phyloP scores from a whole-genome alignment of 179 eudicot species.

The Beta lomatogona region DNA sequence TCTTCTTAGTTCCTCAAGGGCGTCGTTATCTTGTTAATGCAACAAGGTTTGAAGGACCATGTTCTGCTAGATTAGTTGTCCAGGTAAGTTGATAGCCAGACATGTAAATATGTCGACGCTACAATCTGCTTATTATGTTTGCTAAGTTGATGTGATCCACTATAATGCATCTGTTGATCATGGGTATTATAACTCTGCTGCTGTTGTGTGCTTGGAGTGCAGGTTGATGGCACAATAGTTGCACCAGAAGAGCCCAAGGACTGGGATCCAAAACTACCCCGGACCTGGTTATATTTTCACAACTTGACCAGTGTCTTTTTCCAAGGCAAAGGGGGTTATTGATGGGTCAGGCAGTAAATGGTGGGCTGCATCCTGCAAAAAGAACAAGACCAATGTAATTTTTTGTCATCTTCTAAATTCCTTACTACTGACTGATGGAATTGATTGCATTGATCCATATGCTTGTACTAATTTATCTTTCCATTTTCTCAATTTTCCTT shows the following conservation, averaged over 20 bases:
- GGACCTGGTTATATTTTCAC: slow-evolving; percentile 71
- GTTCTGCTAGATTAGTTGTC: slow-evolving; percentile 51
- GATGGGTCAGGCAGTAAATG: slow-evolving; percentile 96
- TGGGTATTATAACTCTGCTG: neutral
- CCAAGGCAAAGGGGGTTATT: slow-evolving; percentile 80
- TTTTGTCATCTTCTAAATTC: neutral
- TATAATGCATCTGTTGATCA: neutral
- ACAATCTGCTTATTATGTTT: neutral
- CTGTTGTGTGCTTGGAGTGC: slow-evolving; percentile 14
- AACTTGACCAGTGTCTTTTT: slow-evolving; percentile 61
- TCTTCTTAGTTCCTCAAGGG: slow-evolving; percentile 71
- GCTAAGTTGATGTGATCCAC: neutral
- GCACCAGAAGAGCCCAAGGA: slow-evolving; percentile 76
- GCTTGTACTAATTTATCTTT: slow-evolving; percentile 24
- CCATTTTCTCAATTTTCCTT: slow-evolving; percentile 26
- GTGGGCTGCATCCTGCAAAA: slow-evolving; percentile 99
- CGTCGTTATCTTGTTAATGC: slow-evolving; percentile 75
- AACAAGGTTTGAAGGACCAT: slow-evolving; percentile 82
- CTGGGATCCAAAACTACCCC: slow-evolving; percentile 71
- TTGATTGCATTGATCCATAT: neutral
- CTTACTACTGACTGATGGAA: neutral
- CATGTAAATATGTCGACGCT: neutral
- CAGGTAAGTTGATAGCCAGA: slow-evolving; percentile 48
- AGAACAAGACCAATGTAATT: slow-evolving; percentile 77
- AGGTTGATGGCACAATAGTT: slow-evolving; percentile 86